Base-by-base conservation (phyloP, 1,139 yeast genomes). In the Kurtzmaniella quercitrusa region DNA sequence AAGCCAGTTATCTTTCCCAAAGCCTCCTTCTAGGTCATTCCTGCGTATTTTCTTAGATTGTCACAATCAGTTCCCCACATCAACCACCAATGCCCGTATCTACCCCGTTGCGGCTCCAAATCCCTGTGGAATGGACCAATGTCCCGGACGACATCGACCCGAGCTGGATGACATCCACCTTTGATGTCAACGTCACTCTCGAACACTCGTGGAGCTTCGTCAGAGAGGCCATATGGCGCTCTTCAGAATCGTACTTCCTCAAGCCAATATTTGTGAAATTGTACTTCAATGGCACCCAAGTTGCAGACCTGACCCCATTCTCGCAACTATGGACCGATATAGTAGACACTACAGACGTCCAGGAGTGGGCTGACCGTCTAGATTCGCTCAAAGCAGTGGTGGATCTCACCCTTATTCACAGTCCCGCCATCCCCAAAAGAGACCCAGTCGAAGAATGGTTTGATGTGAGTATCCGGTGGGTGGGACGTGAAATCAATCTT, bases 151-250 rank as follows among this genome's bases (percentile, higher is more conserved):
- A 21, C 5, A 37, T 38, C 11, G 25, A 34, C 16, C 37, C 19
- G 3, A 39, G 17, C 9, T 37, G 38, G 39, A 11, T 38, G 5
- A 37, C 8, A 12, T 25, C 41, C 14, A 42, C 19, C 9, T 48
- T 48, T 25, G 27, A 15, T 14, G 46, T 62, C 14, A 50, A 58
- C 25, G 52, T 56, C 6, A 60, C 67, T 2, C 40, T 58, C 8
- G 41, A 48, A 2, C 66, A 64, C 44, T 46, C 46, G 2, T 48
- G 63, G 31, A 48, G 50, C 9, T 65, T 62, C 39, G 48, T 66
- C 11, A 51, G 56, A 27, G 58, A 66, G 10, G 60, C 53, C 56
- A 52, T 67, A 9, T 66, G 73, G 72, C 38, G 39, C 38, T 48
- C 52, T 39, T 65, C 70, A 3, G 48, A 49, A 2, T 51, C 62